Base-by-base conservation (phyloP, 176 grass and related monocot species). In the Carex pumila region DNA sequence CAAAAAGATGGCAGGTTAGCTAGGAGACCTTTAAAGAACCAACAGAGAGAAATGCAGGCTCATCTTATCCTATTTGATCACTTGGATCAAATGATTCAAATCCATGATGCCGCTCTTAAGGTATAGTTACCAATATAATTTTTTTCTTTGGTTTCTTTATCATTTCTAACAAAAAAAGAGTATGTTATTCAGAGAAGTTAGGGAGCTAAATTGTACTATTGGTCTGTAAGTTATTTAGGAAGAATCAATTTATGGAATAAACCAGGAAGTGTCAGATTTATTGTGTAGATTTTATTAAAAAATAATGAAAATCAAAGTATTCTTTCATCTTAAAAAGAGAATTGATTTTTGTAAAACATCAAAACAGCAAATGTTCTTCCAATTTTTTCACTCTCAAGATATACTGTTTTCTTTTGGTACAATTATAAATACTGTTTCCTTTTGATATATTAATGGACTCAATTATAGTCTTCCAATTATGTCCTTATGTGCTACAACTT, bases 1-100 rank as follows among this genome's bases (percentile, higher is more conserved):
- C 79, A 85, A 91, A 85, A 45, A 87, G 94, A 97, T 85, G 88
- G 90, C 54, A 87, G 92, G 82, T 77, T 97, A 67, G 94, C 92
- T 49, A 88, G 92, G 53, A 78, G 61, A n/a, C 85, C 92, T 83
- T 75, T 94, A 70, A 89, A 86, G 86, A 88, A 89, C 85, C 83
- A 0, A 21, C 79, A 92, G 56, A 84, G 75, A 85, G 92, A 97
- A 83, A 86, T 91, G 49, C 80, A 91, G 49, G 87, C 89, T 80
- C 92, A 97, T 87, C 53, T 10, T 74, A 87, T 85, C 79, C 82
- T 94, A 85, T 89, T 91, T 58, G 57, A 70, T 8, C 87, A 84
- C 64, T 50, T 97, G 11, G 31, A 89, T 12, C 55, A 57, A 50
- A 88, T 86, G 71, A 86, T 94, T 79, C 83, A 85, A 15, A 43